A percentile compares a stretch with the other conserved stretches of the same genome.
These are phyloP conservation scores for Suillus luteus DNA, from an alignment of 768 basidiomycete species.

Conservation along the genomic window DNA sequence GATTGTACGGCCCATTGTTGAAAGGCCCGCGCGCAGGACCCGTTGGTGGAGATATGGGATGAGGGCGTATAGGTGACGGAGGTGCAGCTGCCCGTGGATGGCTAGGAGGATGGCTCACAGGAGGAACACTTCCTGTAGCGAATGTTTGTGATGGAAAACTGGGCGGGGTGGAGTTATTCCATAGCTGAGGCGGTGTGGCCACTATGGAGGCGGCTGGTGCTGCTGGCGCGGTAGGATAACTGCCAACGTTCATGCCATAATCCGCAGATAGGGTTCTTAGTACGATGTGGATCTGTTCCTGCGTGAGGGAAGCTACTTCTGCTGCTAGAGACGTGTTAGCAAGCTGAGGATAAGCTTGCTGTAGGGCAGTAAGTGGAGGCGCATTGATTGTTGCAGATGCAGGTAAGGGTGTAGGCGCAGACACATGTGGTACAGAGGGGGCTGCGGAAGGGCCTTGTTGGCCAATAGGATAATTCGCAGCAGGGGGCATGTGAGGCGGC, in stretches of 20 bases:
- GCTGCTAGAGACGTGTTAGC: slow-evolving; percentile 60
- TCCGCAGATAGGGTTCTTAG: slow-evolving; percentile 55
- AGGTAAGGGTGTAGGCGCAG: slow-evolving; percentile 13
- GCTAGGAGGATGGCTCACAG: slow-evolving; percentile 19
- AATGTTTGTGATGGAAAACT: slow-evolving; percentile 18
- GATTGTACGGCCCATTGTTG: slow-evolving; percentile 32
- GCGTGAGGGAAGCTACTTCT: slow-evolving; percentile 72
- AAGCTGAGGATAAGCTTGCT: slow-evolving; percentile 36
- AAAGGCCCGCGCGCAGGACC: slow-evolving; percentile 25
- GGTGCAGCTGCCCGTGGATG: slow-evolving; percentile 30
- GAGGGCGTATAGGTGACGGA: slow-evolving; percentile 24
- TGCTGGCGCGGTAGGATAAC: slow-evolving; percentile 32
- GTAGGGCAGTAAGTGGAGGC: slow-evolving; percentile 25
- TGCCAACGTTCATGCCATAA: slow-evolving; percentile 36
- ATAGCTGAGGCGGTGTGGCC: slow-evolving; percentile 26
- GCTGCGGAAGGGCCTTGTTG: slow-evolving; percentile 20
- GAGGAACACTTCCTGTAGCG: slow-evolving; percentile 18
- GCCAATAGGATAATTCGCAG: slow-evolving; percentile 3
- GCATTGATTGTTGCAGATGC: not conserved
- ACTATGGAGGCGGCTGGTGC: slow-evolving; percentile 28
- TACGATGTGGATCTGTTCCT: slow-evolving; percentile 74
- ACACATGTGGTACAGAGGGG: slow-evolving; percentile 16
- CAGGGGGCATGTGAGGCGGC: slow-evolving; percentile 20
- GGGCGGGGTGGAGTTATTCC: slow-evolving; percentile 14
- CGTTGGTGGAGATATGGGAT: slow-evolving; percentile 18